These are phyloP conservation scores for Cryptococcus sp. DNA, from an alignment of 1,284 basidiomycete genomes.

Conservation along the genomic window DNA sequence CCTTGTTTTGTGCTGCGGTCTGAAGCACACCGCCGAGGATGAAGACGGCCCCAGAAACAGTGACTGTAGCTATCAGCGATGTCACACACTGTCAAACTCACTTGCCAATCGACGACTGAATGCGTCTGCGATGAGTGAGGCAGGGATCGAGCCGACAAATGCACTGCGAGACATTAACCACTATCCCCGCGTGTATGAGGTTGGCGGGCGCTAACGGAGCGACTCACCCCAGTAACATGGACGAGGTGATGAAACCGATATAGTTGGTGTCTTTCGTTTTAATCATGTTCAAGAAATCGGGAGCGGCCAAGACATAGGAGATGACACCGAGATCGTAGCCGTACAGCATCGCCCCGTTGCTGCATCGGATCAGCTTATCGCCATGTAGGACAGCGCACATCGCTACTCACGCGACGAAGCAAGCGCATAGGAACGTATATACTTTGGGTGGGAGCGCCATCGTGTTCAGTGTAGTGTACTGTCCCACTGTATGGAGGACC, in stretches of 20 bases:
- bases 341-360: constrained; percentile 39
- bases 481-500: neutral
- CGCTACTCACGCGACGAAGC: constrained; percentile 58
- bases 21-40: constrained; percentile 60
- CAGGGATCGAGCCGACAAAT: constrained; percentile 49
- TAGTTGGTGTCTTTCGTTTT: constrained; percentile 48
- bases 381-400: neutral
- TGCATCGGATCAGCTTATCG: constrained; percentile 17
- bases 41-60: constrained; percentile 53
- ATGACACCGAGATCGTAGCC: constrained; percentile 57
- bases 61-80: constrained; percentile 31
- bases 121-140: constrained; percentile 45
- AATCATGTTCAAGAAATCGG: constrained; percentile 46
- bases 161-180: constrained; percentile 17
- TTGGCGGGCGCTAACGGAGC: neutral
- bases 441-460: constrained; percentile 51
- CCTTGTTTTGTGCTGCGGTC: constrained; percentile 57
- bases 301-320: constrained; percentile 54
- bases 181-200: neutral
- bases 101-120: constrained; percentile 49
- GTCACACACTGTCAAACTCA: constrained; percentile 17
- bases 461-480: neutral
- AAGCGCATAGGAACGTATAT: constrained; percentile 66
- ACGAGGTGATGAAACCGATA: constrained; percentile 56
- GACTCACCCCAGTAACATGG: constrained; percentile 48